These are phyloP conservation scores for Aspergillus felis DNA, from an alignment of 2,329 filamentous ascomycete species.

Conservation along the genomic window DNA sequence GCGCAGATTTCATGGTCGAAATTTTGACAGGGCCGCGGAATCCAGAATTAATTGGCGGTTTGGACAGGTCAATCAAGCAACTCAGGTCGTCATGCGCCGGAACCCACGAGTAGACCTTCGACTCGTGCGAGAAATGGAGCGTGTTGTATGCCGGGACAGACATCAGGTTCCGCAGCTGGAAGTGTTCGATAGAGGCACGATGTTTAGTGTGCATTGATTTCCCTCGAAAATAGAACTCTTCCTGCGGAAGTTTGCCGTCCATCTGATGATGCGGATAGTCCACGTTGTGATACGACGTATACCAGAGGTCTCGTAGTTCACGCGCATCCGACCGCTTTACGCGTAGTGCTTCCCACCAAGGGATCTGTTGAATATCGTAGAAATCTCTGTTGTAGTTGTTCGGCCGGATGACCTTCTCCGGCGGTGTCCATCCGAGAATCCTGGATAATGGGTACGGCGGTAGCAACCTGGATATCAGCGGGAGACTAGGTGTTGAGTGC, in stretches of 20 bases:
- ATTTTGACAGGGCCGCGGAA: conserved; percentile 42
- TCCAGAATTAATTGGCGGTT: conserved; percentile 34
- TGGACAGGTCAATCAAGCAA: conserved; percentile 48
- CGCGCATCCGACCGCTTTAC: conserved; percentile 37
- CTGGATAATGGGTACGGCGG: conserved; percentile 29
- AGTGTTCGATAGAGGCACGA: conserved; percentile 52
- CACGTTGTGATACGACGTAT: conserved; percentile 40
- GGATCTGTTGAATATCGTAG: conserved; percentile 42
- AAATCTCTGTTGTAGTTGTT: conserved; percentile 20
- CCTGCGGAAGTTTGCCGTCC: conserved; percentile 31
- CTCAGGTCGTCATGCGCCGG: conserved; percentile 41
- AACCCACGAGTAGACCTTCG: conserved; percentile 48
- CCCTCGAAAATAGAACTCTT: conserved; percentile 47
- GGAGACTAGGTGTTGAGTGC: conserved; percentile 17
- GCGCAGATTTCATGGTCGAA: conserved; percentile 50
- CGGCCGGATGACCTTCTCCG: conserved; percentile 30
- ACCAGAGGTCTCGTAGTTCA: conserved; percentile 37
- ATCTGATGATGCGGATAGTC: conserved; percentile 23
- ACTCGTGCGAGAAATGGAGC: conserved; percentile 50
- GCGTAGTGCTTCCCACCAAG: conserved; percentile 35
- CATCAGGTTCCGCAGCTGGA: conserved; percentile 57
- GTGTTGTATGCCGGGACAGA: conserved; percentile 53
- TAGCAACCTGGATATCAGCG: conserved; percentile 12
- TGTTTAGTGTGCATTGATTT: conserved; percentile 48
- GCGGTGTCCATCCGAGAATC: conserved; percentile 34